A percentile compares a stretch with the other conserved stretches of the same genome.
Conservation (phyloP, 2,329 filamentous ascomycete species). For the Claviceps quebecensis region DNA sequence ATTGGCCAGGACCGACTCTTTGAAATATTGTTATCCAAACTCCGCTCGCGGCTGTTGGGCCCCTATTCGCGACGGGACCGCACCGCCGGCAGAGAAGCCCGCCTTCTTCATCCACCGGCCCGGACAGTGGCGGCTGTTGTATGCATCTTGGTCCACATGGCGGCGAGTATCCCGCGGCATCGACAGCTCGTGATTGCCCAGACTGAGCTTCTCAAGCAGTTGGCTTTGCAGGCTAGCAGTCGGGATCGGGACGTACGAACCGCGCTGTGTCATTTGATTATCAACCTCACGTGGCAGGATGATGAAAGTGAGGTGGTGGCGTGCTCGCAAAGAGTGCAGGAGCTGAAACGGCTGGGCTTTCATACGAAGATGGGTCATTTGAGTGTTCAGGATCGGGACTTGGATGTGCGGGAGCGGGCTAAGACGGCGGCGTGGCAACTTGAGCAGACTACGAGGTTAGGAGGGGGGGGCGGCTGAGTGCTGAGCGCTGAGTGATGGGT, state of each 20-base stretch:
- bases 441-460: slow-evolving; percentile 27
- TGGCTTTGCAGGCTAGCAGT: slow-evolving; percentile 62
- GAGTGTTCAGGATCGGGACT: slow-evolving; percentile 51
- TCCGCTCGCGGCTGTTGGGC: slow-evolving; percentile 47
- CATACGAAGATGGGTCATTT: slow-evolving; percentile 49
- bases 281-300: slow-evolving; percentile 75
- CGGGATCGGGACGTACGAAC: slow-evolving; percentile 60
- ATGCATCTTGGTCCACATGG: slow-evolving; percentile 77
- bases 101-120: slow-evolving; percentile 41
- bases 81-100: slow-evolving; percentile 24
- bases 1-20: slow-evolving; percentile 70
- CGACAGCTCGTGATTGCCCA: slow-evolving; percentile 66
- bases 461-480: background rate
- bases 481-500: too few species aligned
- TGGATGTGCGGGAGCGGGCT: slow-evolving; percentile 73
- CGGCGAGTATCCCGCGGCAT: slow-evolving; percentile 66
- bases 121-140: slow-evolving; percentile 68
- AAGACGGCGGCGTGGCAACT: slow-evolving; percentile 68
- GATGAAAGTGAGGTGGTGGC: slow-evolving; percentile 52
- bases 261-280: slow-evolving; percentile 69
- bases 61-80: slow-evolving; percentile 32
- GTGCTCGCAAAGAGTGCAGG: slow-evolving; percentile 51
- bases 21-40: slow-evolving; percentile 64
- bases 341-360: slow-evolving; percentile 60
- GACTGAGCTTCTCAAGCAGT: slow-evolving; percentile 56